Conservation (phyloP, 2,329 filamentous ascomycete genomes). For the Rutstroemia sp. region DNA sequence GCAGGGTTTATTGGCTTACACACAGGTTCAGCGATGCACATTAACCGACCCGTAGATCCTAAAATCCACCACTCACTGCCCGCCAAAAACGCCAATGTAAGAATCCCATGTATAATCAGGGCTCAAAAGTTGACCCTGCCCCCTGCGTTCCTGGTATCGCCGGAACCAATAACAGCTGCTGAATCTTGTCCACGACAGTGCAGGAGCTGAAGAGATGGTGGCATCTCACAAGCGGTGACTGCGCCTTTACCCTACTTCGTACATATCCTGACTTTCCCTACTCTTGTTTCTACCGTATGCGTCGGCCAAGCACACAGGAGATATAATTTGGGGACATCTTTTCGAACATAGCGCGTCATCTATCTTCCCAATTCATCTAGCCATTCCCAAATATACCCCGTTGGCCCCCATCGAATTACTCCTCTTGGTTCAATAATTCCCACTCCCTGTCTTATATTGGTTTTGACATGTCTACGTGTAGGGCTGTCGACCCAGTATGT, state of each 20-base stretch:
- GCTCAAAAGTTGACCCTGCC: no score
- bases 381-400: background rate
- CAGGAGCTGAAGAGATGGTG: slow-evolving; percentile 3
- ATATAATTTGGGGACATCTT: background rate
- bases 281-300: background rate
- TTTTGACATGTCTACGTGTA: background rate
- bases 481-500: no score
- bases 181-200: no score
- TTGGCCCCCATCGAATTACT: background rate
- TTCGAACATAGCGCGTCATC: background rate
- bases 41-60: no score
- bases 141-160: no score
- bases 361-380: background rate
- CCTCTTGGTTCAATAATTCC: background rate
- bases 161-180: background rate
- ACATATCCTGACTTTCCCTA: background rate
- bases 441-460: slow-evolving; percentile 2
- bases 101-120: no score
- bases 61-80: no score
- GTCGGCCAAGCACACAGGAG: background rate
- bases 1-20: no score
- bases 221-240: slow-evolving; percentile 8
- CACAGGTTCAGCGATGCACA: no score
- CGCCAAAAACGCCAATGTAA: no score
- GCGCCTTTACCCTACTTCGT: background rate